phyloP scores from a whole-genome alignment of 805 yeast species.

The Kodamaea laetipori region DNA sequence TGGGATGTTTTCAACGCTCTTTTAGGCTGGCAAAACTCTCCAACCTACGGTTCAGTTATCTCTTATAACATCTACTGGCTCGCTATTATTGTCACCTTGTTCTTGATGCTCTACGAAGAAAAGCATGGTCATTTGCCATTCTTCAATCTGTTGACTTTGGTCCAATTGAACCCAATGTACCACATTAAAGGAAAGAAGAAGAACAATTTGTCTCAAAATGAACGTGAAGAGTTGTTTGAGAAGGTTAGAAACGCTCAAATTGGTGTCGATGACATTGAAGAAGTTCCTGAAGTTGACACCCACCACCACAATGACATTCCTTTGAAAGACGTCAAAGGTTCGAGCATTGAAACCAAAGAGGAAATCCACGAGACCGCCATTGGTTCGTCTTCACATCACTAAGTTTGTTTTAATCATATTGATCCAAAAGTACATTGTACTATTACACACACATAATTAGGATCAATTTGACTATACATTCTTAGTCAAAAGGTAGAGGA shows the following conservation, averaged over 20 bases:
- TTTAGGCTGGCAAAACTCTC: conserved; percentile 33
- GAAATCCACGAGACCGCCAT: not conserved
- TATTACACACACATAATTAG: conserved; percentile 7
- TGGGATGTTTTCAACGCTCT: conserved; percentile 31
- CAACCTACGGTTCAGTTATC: conserved; percentile 29
- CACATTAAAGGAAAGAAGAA: conserved; percentile 69
- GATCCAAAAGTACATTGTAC: not conserved
- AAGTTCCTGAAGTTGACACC: conserved; percentile 1
- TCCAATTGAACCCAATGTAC: conserved; percentile 70
- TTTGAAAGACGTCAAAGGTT: not conserved
- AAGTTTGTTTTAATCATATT: not conserved
- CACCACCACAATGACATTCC: conserved; percentile 4
- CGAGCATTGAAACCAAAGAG: not conserved
- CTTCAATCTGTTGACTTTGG: conserved; percentile 23
- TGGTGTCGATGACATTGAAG: conserved; percentile 12
- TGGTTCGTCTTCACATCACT: not conserved
- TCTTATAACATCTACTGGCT: conserved; percentile 31
- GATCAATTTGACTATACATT: not conserved
- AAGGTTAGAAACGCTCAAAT: conserved; percentile 26
- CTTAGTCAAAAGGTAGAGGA: no score
- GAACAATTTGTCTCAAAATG: conserved; percentile 52
- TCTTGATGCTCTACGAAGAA: conserved; percentile 27
- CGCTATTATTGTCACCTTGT: conserved; percentile 19
- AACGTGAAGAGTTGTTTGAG: conserved; percentile 54
- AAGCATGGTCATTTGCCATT: conserved; percentile 29